Evolutionary conservation across 192 early-diverging fungal genomes (phyloP), one percentile per base, ranked within the genome.

Genomic region (Mortierella antarctica): DNA sequence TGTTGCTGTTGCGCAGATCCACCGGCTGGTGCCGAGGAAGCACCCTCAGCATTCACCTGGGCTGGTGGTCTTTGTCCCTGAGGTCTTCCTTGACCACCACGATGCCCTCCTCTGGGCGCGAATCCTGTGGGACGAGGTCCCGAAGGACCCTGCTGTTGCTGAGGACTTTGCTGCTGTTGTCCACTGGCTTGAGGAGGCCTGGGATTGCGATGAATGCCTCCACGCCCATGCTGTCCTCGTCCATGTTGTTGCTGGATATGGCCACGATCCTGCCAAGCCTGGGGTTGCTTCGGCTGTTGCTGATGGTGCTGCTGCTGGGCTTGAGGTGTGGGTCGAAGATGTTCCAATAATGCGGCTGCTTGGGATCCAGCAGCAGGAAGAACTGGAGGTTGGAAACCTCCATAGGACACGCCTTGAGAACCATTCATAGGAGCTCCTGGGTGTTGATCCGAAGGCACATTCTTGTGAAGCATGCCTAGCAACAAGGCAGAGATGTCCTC

Each of bases 301-400:
- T 67, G 65, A 31, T 74, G 64, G 0, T 44, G 65, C 2, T 41
- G 58, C 12, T 60, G 65, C 15, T 51, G 42, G 18, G 74, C 12
- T 42, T 45, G 40, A 13, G 71, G 46, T 13, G 54, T 15, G 21
- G 57, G 60, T 44, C 60, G 65, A 7, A 80, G 65, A 8, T 57
- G 69, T 42, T 80, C 63, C 63, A 80, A 57, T 18, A 80, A 59
- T 2, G 77, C 41, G 1, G 77, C 77, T 6, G 70, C 65, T 18
- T 71, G 69, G 1, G 70, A 52, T 61, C 77, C 77, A n/a, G 77
- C 77, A 14, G 65, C 59, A 17, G 77, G 77, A 4, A 72, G 70
- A 0, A 63, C 63, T 10, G 67, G 64, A 6, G 57, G 58, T 23
- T 12, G 31, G 41, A 62, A 11, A 31, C 18, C 20, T 23, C 21